phyloP scores from a whole-genome alignment of 495 filamentous ascomycete species.

The Thozetella sp. region DNA sequence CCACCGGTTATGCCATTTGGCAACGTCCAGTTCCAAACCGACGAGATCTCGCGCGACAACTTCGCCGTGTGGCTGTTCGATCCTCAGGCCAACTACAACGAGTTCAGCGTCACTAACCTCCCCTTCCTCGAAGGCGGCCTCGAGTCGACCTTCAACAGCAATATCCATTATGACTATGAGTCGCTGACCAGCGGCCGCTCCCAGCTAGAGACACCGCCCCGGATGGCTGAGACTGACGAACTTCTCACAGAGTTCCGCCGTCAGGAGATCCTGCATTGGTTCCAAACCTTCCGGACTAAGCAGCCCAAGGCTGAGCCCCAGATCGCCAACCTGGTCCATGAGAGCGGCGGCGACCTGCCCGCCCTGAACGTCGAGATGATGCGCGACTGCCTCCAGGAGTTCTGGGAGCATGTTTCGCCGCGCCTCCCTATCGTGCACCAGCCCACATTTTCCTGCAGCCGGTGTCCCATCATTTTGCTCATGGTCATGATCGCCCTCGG shows the following conservation, averaged over 20 bases:
- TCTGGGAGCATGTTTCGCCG: constrained; percentile 91
- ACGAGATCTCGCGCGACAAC: constrained; percentile 41
- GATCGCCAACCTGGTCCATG: constrained; percentile 72
- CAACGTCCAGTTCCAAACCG: constrained; percentile 31
- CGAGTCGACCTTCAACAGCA: constrained; percentile 51
- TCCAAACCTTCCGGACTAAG: constrained; percentile 76
- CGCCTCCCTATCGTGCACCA: constrained; percentile 93
- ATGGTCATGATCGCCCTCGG: constrained; percentile 90
- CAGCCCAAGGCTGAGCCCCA: constrained; percentile 71
- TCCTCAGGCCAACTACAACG: constrained; percentile 36
- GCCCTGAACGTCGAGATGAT: constrained; percentile 84
- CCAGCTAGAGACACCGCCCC: constrained; percentile 74
- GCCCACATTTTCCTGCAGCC: constrained; percentile 85
- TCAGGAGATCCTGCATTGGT: constrained; percentile 74
- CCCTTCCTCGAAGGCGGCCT: constrained; percentile 51
- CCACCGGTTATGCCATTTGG: constrained; percentile 33
- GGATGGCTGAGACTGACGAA: constrained; percentile 72
- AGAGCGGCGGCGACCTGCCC: constrained; percentile 68
- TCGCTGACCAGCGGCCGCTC: constrained; percentile 61
- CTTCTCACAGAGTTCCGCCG: constrained; percentile 84
- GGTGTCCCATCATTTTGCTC: constrained; percentile 77
- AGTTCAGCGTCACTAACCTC: constrained; percentile 39
- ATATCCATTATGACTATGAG: constrained; percentile 52
- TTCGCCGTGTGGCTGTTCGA: constrained; percentile 54
- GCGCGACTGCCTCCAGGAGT: constrained; percentile 88